These are phyloP conservation scores for Coemansia asiatica DNA, from an alignment of 192 early-diverging fungal species.

Conservation along the genomic window DNA sequence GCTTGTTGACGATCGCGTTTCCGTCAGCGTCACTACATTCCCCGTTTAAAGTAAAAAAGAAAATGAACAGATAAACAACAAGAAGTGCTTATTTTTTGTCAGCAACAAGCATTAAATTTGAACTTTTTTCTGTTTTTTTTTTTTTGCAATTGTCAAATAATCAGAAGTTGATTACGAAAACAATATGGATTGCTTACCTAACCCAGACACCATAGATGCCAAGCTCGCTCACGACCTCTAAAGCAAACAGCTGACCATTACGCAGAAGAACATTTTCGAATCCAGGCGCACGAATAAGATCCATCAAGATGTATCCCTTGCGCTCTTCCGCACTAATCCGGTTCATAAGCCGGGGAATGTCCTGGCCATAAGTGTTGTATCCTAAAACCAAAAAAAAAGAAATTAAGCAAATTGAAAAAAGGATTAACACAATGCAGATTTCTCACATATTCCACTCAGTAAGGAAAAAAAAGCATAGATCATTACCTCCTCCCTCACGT, in stretches of 20 bases:
- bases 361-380: slow-evolving; percentile 89
- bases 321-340: slow-evolving; percentile 64
- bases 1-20: slow-evolving; percentile 64
- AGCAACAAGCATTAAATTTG: too few species aligned
- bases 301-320: slow-evolving; percentile 93
- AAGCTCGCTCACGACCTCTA: slow-evolving; percentile 86
- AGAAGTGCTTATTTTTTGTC: too few species aligned
- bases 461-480: neutral
- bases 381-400: slow-evolving; percentile 7
- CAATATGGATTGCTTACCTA: slow-evolving; percentile 54
- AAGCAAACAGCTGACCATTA: slow-evolving; percentile 67
- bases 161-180: neutral
- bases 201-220: slow-evolving; percentile 93
- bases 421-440: neutral
- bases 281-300: slow-evolving; percentile 79
- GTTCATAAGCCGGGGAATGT: slow-evolving; percentile 65
- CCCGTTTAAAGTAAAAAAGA: neutral
- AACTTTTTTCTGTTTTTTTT: slow-evolving; percentile 1
- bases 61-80: neutral
- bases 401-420: neutral
- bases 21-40: slow-evolving; percentile 58
- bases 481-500: slow-evolving; percentile 83
- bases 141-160: too few species aligned
- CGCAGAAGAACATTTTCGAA: slow-evolving; percentile 75
- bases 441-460: neutral